These are phyloP conservation scores for Aspergillus vadensis DNA, from an alignment of 2,329 filamentous ascomycete species.

Conservation along the genomic window DNA sequence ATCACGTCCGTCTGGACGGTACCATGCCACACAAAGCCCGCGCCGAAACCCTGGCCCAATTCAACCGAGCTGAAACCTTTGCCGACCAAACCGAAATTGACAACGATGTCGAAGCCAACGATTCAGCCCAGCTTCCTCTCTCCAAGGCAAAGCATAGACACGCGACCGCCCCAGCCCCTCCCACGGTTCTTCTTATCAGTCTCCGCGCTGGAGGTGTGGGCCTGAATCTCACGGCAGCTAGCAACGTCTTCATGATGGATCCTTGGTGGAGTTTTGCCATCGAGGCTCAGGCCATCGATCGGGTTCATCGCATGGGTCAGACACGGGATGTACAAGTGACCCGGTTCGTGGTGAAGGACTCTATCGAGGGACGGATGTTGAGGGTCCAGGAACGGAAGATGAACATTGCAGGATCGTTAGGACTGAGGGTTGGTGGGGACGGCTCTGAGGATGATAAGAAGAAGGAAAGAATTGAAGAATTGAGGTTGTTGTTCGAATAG, in stretches of 20 bases:
- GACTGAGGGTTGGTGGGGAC: slow-evolving; percentile 95
- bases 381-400: slow-evolving; percentile 90
- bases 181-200: slow-evolving; percentile 72
- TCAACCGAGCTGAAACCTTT: slow-evolving; percentile 54
- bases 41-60: slow-evolving; percentile 74
- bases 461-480: slow-evolving; percentile 86
- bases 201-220: slow-evolving; percentile 91
- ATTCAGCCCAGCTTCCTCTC: slow-evolving; percentile 1
- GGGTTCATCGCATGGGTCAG: slow-evolving; percentile 96
- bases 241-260: slow-evolving; percentile 97
- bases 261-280: slow-evolving; percentile 99
- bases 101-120: slow-evolving; percentile 34
- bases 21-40: slow-evolving; percentile 84
- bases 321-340: slow-evolving; percentile 80
- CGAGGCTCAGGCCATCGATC: slow-evolving; percentile 95
- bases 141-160: background rate
- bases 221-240: slow-evolving; percentile 85
- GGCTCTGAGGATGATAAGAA: slow-evolving; percentile 87
- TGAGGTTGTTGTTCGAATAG: slow-evolving; percentile 74
- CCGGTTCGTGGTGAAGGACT: slow-evolving; percentile 84
- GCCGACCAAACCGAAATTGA: slow-evolving; percentile 37
- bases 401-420: slow-evolving; percentile 82
- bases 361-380: slow-evolving; percentile 94
- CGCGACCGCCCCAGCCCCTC: slow-evolving; percentile 18
- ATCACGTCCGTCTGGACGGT: slow-evolving; percentile 85